Evolutionary conservation across 2,329 filamentous ascomycete genomes (phyloP).

Genomic region (Daldinia sp.): DNA sequence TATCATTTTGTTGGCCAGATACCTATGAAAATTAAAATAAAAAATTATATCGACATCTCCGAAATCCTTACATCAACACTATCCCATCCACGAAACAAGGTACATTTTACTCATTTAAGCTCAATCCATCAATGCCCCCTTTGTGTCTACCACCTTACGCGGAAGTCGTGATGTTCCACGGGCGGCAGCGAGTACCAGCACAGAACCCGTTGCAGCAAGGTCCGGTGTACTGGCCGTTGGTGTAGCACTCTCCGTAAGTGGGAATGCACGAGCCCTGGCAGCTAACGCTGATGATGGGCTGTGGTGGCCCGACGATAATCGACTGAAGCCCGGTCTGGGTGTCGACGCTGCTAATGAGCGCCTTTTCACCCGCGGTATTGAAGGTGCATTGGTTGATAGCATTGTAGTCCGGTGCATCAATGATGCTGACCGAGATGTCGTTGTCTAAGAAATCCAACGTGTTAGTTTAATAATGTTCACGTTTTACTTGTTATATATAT

Average conservation of each 20-base stretch:
- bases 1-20: too few relatives aligned
- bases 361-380: conserved; percentile 47
- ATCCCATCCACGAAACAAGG: not conserved
- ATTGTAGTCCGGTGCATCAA: conserved; percentile 55
- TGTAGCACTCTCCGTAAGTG: conserved; percentile 51
- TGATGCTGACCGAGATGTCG: conserved; percentile 50
- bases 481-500: not conserved
- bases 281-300: conserved; percentile 53
- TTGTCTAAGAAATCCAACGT: conserved; percentile 47
- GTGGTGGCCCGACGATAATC: conserved; percentile 55
- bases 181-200: conserved; percentile 52
- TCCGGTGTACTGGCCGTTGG: conserved; percentile 48
- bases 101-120: not conserved
- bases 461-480: not conserved
- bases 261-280: conserved; percentile 55
- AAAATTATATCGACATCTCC: too few relatives aligned
- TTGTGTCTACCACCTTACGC: not conserved
- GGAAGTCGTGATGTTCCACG: conserved; percentile 43
- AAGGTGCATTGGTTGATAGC: conserved; percentile 55
- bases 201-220: conserved; percentile 56
- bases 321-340: conserved; percentile 47
- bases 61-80: too few relatives aligned
- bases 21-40: too few relatives aligned
- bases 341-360: conserved; percentile 46
- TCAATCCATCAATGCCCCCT: not conserved